Conservation (phyloP, 1,284 basidiomycete species). For the Agaricales sp. region DNA sequence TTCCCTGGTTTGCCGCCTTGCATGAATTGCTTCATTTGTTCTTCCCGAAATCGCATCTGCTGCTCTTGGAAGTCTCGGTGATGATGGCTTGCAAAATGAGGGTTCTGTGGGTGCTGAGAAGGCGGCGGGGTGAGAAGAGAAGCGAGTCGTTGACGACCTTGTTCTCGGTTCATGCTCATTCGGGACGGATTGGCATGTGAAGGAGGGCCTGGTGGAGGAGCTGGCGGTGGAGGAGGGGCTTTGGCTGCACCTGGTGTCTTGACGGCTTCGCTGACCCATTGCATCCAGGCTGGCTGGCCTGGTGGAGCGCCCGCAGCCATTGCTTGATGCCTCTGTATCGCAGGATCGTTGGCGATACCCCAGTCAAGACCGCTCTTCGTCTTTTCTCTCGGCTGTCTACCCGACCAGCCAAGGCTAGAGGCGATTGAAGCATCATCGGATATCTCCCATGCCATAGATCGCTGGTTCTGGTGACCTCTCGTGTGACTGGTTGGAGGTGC, state of each 20-base stretch:
- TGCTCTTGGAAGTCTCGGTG: no score
- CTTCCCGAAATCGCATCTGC: not conserved
- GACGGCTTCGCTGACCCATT: not conserved
- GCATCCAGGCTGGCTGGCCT: not conserved
- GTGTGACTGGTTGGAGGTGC: not conserved
- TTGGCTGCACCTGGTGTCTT: not conserved
- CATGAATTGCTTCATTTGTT: slow-evolving; percentile 8
- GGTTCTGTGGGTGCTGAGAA: no score
- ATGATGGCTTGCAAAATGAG: no score
- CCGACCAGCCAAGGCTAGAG: not conserved
- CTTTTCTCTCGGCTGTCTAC: not conserved
- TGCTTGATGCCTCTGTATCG: not conserved
- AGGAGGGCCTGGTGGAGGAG: not conserved
- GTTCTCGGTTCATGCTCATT: slow-evolving; percentile 6
- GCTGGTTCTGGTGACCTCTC: not conserved
- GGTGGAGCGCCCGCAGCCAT: not conserved
- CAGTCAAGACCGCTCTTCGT: not conserved
- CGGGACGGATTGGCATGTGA: not conserved
- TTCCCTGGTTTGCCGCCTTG: slow-evolving; percentile 8
- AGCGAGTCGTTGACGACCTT: slow-evolving; percentile 8
- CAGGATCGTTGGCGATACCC: not conserved
- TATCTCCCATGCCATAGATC: not conserved
- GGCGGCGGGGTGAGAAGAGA: not conserved
- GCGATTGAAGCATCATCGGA: not conserved
- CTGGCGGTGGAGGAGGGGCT: not conserved